Evolutionary conservation across 2,329 filamentous ascomycete genomes (phyloP), one percentile per base, ranked within the genome.

Genomic region (Colletotrichum cordylinicola): DNA sequence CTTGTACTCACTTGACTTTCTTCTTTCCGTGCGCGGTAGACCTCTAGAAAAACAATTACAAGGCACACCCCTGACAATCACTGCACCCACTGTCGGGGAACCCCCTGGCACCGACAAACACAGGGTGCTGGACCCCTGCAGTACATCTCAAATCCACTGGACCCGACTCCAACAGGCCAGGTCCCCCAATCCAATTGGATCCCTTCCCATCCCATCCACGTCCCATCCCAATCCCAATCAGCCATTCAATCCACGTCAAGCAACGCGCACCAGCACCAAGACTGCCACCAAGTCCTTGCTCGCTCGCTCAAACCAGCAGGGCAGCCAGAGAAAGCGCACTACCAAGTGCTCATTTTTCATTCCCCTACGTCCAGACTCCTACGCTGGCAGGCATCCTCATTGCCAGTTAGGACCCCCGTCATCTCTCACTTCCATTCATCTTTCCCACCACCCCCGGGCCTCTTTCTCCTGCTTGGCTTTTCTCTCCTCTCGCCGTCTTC

Each of bases 81-180:
- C 61, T 33, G 48, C 31, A 37, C 39, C 39, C 65, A 64, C 71
- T 56, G 66, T 73, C 71, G 67, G 67, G 67, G 67, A 74, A 70
- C 67, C 52, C 60, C 72, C 67, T 74, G 67, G 72, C 35, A 58
- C 27, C 29, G 33, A 67, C 69, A 68, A 75, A 73, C 62, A 68
- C 69, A 67, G 55, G 64, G 35, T n/a, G n/a, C 39, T 64, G 56
- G 69, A 73, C 70, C 73, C 73, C 73, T 75, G 69, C 73, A 29
- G 70, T 58, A n/a, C 61, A 67, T 72, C 52, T 55, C 70, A 60
- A 58, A n/a, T 52, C 56, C 56, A 75, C 39, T 58, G 43, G 43
- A 13, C 43, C 43, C 43, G 43, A 48, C 43, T 48, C 43, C n/a
- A 21, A 48, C 43, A 48, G 43, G 18, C 43, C 43, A 39, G 55